Evolutionary conservation across 179 eudicot species (phyloP), one percentile per base, ranked within the genome.

Genomic region (Gypsophila paniculata): DNA sequence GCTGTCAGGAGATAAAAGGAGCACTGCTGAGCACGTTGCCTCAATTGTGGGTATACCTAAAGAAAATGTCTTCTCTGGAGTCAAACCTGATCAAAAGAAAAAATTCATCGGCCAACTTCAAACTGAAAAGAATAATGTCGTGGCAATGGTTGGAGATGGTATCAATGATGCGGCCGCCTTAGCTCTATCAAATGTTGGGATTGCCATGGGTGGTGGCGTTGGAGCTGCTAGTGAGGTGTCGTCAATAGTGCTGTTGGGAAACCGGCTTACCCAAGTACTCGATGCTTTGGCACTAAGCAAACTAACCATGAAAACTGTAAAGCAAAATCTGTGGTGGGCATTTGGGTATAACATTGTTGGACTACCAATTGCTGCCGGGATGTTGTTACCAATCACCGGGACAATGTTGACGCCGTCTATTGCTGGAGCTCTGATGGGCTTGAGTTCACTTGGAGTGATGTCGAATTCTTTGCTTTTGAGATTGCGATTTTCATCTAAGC

Each of bases 291-390:
- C 93, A 76, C 88, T 92, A 68, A 92, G 99, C 80, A 89, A 85
- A 76, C 78, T 85, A 65, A 95, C 99, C 38, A 90, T 92, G 96
- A 95, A 85, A 76, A 95, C 99, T 38, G 88, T 95, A 76, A 90
- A 86, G 86, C 99, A 95, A 78, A 95, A 92, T 74, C 96, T 95
- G 11, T 95, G 99, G 98, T 95, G 99, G 98, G 98, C 99, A 3
- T 95, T 95, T 70, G 96, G 85, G 6, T 95, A 92, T 78, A 95
- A 95, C 78, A 87, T 92, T 74, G 89, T 94, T 42, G 97, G 99
- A 34, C 87, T 94, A 67, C 99, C 97, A 2, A 86, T 91, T 75
- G 99, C 99, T 53, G 97, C 99, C 0, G 99, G 99, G 51, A 62
- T 85, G 58, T 75, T 94, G 86, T 85, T 94, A 74, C 99, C 99